Evolutionary conservation across 2,329 filamentous ascomycete species (phyloP), one percentile per base, ranked within the genome.

Genomic region (Sclerotinia borealis): DNA sequence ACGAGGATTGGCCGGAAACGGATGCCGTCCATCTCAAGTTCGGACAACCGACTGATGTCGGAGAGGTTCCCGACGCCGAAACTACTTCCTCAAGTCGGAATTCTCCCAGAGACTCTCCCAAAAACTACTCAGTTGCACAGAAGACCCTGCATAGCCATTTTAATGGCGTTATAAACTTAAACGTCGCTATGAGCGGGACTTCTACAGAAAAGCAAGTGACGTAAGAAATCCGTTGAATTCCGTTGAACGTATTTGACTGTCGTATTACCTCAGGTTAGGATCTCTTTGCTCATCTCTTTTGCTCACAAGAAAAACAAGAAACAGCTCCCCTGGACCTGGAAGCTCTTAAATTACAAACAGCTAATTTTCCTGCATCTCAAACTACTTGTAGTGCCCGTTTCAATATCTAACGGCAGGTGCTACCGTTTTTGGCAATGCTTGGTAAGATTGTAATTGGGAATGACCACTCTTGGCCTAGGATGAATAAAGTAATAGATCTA

Each of bases 1-100:
- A 43, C 47, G 47, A 37, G 48, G 37, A n/a, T 54, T 54, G 27
- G 27, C 48, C 37, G 48, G 59, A 43, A 45, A 25, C 39, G n/a
- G 31, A 19, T 52, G 48, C 48, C 48, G 48, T 31, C 25, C 27
- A 61, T 54, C 49, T 61, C 48, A 54, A 61, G 58, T 31, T 51
- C 37, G 47, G 25, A 34, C 11, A 31, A 52, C 37, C 31, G 19
- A 41, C 19, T 45, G 41, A 13, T 31, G 1, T 52, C 59, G 59
- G 59, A 62, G 39, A 47, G 9, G 19, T 19, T 25, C 27, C 59
- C 59, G 59, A 47, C 49, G 19, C 43, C 43, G 34, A 34, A 31
- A 54, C 22, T 13, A 1, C n/a, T 13, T 4, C 43, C 39, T 43
- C 39, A 56, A 22, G 25, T 56, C 37, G 27, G 52, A 29, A 43